These are phyloP conservation scores for Ustilago hordei DNA, from an alignment of 1,284 basidiomycete species.

Conservation along the genomic window DNA sequence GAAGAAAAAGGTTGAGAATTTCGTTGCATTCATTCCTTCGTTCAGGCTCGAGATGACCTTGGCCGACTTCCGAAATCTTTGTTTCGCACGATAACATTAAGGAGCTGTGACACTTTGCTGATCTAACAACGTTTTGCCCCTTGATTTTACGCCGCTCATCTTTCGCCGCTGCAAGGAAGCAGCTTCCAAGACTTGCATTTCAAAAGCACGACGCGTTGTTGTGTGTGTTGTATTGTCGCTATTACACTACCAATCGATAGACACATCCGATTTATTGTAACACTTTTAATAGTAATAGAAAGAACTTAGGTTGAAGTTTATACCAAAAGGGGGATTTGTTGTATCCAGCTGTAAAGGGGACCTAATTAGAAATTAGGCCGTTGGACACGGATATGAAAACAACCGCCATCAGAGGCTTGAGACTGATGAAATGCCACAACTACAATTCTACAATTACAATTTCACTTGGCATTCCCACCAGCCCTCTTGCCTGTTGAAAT, in stretches of 20 bases:
- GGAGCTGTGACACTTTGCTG: too few relatives aligned
- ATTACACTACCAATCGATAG: background rate
- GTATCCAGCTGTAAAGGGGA: too few relatives aligned
- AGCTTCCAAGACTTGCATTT: background rate
- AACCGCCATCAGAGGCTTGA: background rate
- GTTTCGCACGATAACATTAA: background rate
- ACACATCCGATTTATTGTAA: too few relatives aligned
- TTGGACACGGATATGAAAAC: too few relatives aligned
- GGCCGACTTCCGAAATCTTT: constrained; percentile 10
- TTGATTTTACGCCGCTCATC: too few relatives aligned
- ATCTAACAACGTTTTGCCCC: too few relatives aligned
- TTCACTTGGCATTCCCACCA: too few relatives aligned
- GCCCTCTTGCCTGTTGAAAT: too few relatives aligned
- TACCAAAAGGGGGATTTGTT: too few relatives aligned
- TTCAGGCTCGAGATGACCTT: constrained; percentile 1
- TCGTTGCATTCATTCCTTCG: background rate
- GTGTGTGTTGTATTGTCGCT: background rate
- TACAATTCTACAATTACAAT: background rate
- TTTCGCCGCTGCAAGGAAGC: background rate
- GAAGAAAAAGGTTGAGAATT: constrained; percentile 13
- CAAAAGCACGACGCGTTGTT: constrained; percentile 18
- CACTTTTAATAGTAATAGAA: too few relatives aligned
- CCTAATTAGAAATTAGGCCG: too few relatives aligned
- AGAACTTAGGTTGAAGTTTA: too few relatives aligned
- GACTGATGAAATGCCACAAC: background rate